A percentile compares a stretch with the other conserved stretches of the same genome.
phyloP scores from a whole-genome alignment of 805 yeast species.

The Cyberlindnera xylosilytica region DNA sequence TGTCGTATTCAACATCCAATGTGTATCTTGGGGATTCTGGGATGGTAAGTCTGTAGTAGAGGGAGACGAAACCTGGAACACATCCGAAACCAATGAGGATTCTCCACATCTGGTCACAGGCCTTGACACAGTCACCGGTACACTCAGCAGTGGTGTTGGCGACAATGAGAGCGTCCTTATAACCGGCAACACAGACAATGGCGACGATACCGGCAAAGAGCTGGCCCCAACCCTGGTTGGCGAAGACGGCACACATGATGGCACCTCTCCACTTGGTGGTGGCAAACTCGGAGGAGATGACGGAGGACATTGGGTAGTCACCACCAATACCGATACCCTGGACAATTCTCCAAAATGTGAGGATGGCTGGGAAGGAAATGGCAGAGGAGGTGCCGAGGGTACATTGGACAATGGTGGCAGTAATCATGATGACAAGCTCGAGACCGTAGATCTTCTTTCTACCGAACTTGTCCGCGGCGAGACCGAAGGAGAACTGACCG shows the following conservation, averaged over 20 bases:
- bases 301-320: slow-evolving; percentile 92
- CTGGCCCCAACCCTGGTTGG: slow-evolving; percentile 98
- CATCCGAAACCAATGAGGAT: slow-evolving; percentile 84
- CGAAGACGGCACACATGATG: slow-evolving; percentile 92
- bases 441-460: slow-evolving; percentile 85
- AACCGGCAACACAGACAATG: slow-evolving; percentile 70
- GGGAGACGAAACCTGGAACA: slow-evolving; percentile 81
- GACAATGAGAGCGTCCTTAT: slow-evolving; percentile 54
- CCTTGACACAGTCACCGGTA: slow-evolving; percentile 62
- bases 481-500: slow-evolving; percentile 86
- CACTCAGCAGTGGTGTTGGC: slow-evolving; percentile 60
- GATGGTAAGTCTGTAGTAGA: slow-evolving; percentile 88
- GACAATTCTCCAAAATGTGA: slow-evolving; percentile 74
- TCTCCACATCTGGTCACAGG: slow-evolving; percentile 95
- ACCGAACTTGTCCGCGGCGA: slow-evolving; percentile 75
- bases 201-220: slow-evolving; percentile 83
- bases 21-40: slow-evolving; percentile 94
- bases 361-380: slow-evolving; percentile 67
- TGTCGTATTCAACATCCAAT: slow-evolving; percentile 65
- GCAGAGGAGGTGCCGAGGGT: slow-evolving; percentile 68
- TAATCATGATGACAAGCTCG: slow-evolving; percentile 81
- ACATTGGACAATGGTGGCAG: slow-evolving; percentile 78
- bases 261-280: slow-evolving; percentile 98
- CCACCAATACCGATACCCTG: slow-evolving; percentile 98
- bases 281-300: slow-evolving; percentile 87